Conservation (phyloP, 495 filamentous ascomycete species). For the Neurospora sp. region DNA sequence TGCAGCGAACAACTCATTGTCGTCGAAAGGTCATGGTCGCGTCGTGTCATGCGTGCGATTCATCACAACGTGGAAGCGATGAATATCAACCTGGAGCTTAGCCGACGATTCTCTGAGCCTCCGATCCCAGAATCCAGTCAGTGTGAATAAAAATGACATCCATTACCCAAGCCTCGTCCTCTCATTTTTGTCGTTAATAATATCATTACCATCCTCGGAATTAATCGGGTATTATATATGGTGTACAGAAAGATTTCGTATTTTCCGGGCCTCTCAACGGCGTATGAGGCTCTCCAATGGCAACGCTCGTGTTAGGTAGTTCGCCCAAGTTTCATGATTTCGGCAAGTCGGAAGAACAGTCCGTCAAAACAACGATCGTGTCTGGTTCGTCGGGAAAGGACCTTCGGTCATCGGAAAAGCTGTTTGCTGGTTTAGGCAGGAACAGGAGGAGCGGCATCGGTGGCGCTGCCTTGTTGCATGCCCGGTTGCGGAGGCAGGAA, state of each 20-base stretch:
- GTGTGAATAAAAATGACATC: not conserved
- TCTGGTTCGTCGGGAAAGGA: not conserved
- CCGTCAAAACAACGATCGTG: not conserved
- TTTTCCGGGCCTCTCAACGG: not conserved
- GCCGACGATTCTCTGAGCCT: no score
- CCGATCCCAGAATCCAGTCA: not conserved
- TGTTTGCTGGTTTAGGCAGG: conserved; percentile 9
- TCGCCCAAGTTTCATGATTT: not conserved
- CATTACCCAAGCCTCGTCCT: not conserved
- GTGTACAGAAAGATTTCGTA: not conserved
- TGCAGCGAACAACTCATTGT: not conserved
- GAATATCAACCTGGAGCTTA: not conserved
- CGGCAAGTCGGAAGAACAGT: not conserved
- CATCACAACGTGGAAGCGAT: not conserved
- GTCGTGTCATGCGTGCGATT: not conserved
- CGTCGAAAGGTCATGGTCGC: not conserved
- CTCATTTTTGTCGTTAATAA: not conserved
- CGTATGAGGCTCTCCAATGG: not conserved
- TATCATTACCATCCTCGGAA: not conserved
- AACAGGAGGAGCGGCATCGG: conserved; percentile 35
- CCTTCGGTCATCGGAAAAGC: not conserved
- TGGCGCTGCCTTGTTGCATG: conserved; percentile 19
- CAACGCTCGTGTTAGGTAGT: not conserved
- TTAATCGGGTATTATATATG: not conserved
- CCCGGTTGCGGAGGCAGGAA: conserved; percentile 57